Evolutionary conservation across 2,329 filamentous ascomycete species (phyloP).

Genomic region (Alternaria sp.): DNA sequence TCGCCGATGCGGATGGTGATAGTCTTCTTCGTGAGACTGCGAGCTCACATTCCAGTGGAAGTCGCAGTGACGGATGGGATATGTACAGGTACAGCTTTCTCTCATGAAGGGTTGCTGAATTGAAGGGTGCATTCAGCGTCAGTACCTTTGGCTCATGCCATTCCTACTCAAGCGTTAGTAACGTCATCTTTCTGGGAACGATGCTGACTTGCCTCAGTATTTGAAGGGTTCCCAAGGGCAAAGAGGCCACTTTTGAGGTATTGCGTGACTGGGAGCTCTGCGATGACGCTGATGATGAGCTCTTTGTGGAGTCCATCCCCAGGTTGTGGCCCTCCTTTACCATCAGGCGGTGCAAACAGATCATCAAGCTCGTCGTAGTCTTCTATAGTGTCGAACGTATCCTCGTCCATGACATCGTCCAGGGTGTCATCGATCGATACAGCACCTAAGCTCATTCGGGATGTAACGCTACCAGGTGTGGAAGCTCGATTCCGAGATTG

Average conservation of each 20-base stretch:
- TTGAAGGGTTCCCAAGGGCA: conserved; percentile 26
- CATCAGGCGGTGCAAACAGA: conserved; percentile 43
- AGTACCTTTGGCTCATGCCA: conserved; percentile 35
- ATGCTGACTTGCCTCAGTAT: conserved; percentile 23
- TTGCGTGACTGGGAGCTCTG: conserved; percentile 40
- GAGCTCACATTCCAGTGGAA: conserved; percentile 47
- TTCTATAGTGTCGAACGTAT: conserved; percentile 48
- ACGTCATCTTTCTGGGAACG: not conserved
- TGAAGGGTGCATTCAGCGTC: conserved; percentile 42
- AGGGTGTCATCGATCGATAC: conserved; percentile 48
- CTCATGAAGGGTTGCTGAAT: conserved; percentile 46
- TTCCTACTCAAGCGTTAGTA: conserved; percentile 2
- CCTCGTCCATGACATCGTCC: conserved; percentile 48
- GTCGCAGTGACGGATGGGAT: conserved; percentile 38
- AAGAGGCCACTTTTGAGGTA: conserved; percentile 39
- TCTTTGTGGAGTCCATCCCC: conserved; percentile 50
- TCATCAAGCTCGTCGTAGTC: conserved; percentile 50
- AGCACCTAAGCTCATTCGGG: conserved; percentile 47
- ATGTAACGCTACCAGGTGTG: conserved; percentile 57
- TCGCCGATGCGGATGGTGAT: conserved; percentile 36
- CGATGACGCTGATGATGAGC: conserved; percentile 45
- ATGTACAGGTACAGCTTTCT: conserved; percentile 49
- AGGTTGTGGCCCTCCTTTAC: conserved; percentile 37
- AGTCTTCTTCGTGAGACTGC: conserved; percentile 46
- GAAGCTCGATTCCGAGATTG: conserved; percentile 61